phyloP scores from a whole-genome alignment of 1,284 basidiomycete genomes.

The Austroboletus olivaceoglutinosus region DNA sequence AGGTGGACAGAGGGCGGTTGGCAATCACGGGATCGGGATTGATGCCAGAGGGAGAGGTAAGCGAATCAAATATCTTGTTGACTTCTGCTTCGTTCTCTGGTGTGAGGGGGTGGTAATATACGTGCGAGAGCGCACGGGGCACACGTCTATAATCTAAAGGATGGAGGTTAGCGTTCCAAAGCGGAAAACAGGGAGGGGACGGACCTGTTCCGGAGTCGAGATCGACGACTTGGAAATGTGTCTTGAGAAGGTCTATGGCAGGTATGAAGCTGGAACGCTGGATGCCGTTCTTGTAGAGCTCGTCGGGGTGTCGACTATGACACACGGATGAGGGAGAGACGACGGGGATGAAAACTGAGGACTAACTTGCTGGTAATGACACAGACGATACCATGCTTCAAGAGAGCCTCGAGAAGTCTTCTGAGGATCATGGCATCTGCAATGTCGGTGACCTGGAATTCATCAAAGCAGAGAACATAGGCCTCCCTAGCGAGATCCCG shows the following conservation, averaged over 20 bases:
- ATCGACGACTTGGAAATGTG: conserved; percentile 83
- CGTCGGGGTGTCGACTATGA: conserved; percentile 93
- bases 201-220: conserved; percentile 91
- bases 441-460: conserved; percentile 99
- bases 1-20: conserved; percentile 74
- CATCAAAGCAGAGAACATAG: conserved; percentile 92
- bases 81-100: conserved; percentile 68
- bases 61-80: conserved; percentile 77
- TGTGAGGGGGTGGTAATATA: conserved; percentile 84
- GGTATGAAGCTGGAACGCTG: conserved; percentile 96
- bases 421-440: conserved; percentile 98
- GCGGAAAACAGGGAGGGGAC: conserved; percentile 2
- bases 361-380: conserved; percentile 96
- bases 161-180: conserved; percentile 1
- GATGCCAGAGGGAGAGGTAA: conserved; percentile 45
- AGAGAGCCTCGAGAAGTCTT: conserved; percentile 80
- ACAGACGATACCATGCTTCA: conserved; percentile 88
- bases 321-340: conserved; percentile 3
- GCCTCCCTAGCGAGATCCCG: conserved; percentile 85
- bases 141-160: conserved; percentile 85
- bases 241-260: conserved; percentile 91
- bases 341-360: neutral
- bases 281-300: conserved; percentile 98
- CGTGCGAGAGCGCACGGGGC: conserved; percentile 85
- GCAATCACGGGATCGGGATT: conserved; percentile 52